phyloP scores from a whole-genome alignment of 306 rosid genomes.

The Dalbergia cultrata region DNA sequence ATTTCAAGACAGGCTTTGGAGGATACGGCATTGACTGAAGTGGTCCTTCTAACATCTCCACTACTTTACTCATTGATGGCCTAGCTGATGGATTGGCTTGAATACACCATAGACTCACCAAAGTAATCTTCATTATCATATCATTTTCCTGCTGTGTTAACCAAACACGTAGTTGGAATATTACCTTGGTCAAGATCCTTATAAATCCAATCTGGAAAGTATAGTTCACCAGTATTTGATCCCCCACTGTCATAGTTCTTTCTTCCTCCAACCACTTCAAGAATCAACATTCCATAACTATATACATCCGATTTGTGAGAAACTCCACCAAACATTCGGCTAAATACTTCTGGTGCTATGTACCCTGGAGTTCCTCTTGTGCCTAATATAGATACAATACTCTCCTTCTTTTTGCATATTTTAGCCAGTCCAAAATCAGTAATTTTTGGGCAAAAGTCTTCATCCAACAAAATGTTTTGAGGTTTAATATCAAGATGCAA shows the following conservation, averaged over 20 bases:
- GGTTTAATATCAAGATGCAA: conserved; percentile 1
- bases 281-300: conserved; percentile 56
- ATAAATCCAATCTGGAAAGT: conserved; percentile 42
- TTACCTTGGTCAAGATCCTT: conserved; percentile 22
- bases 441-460: neutral
- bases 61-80: neutral
- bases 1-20: neutral
- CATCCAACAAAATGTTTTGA: neutral
- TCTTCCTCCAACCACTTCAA: conserved; percentile 55
- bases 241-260: conserved; percentile 20
- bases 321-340: conserved; percentile 38
- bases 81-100: neutral
- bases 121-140: neutral
- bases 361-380: conserved; percentile 50
- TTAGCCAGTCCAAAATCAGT: neutral
- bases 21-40: neutral
- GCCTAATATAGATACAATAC: neutral
- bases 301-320: conserved; percentile 55
- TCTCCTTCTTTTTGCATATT: neutral
- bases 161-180: neutral
- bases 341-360: conserved; percentile 36
- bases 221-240: conserved; percentile 41
- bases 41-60: neutral
- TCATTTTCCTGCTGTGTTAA: conserved; percentile 39
- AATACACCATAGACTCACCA: neutral